Evolutionary conservation across 208 protist genomes (phyloP).

Genomic region (Crithidia mellificae): DNA sequence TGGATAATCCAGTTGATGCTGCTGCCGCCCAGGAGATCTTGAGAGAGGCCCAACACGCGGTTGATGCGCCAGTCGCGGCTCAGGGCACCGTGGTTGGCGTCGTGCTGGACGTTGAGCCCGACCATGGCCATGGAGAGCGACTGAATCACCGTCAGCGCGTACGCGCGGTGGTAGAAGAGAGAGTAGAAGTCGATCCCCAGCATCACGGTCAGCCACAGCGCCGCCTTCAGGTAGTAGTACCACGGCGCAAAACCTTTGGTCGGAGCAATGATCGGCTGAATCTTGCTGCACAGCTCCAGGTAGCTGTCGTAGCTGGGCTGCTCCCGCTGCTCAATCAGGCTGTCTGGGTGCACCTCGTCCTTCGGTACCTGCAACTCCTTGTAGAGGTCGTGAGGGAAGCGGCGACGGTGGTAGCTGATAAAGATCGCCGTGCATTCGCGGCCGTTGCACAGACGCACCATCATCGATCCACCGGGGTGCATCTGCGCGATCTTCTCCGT

Average conservation of each 20-base stretch:
- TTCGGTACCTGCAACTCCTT: conserved; percentile 55
- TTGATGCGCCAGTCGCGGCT: conserved; percentile 65
- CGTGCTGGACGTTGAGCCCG: conserved; percentile 84
- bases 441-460: conserved; percentile 77
- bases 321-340: conserved; percentile 42
- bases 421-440: conserved; percentile 72
- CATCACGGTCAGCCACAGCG: conserved; percentile 52
- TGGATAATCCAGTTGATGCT: conserved; percentile 80
- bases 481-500: conserved; percentile 59
- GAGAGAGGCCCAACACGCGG: conserved; percentile 57
- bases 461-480: conserved; percentile 71
- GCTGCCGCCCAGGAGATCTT: conserved; percentile 76
- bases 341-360: conserved; percentile 44
- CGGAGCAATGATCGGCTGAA: conserved; percentile 53
- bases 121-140: conserved; percentile 80
- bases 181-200: conserved; percentile 67
- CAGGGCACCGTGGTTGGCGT: conserved; percentile 80
- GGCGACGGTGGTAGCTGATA: conserved; percentile 74
- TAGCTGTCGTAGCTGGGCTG: conserved; percentile 66
- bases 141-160: conserved; percentile 65
- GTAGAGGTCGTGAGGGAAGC: conserved; percentile 74
- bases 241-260: conserved; percentile 78
- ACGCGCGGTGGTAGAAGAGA: conserved; percentile 53
- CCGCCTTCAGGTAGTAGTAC: conserved; percentile 76
- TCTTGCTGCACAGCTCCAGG: conserved; percentile 58